These are phyloP conservation scores for Marsdenia floribunda DNA, from an alignment of 257 asterid genomes.

Conservation along the genomic window DNA sequence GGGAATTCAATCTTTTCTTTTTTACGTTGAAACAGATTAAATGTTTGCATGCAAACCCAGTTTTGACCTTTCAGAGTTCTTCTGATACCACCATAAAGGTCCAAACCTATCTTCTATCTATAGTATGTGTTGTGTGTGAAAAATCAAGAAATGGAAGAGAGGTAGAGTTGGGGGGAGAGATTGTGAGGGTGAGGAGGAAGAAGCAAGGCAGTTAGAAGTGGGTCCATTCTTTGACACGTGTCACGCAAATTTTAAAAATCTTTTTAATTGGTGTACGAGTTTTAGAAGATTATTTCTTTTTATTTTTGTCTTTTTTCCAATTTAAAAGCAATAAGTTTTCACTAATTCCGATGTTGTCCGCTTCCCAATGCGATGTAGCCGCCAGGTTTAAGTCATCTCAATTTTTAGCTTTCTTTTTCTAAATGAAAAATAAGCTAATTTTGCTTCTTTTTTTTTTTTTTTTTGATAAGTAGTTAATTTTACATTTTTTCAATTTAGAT, in stretches of 20 bases:
- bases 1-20: background rate
- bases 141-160: background rate
- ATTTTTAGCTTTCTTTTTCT: too few relatives aligned
- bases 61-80: background rate
- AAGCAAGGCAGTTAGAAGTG: slow-evolving; percentile 45
- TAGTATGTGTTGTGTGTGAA: slow-evolving; percentile 1
- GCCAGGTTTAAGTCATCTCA: background rate
- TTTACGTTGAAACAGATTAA: slow-evolving; percentile 1
- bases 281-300: background rate
- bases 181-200: slow-evolving; percentile 16
- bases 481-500: too few relatives aligned
- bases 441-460: too few relatives aligned
- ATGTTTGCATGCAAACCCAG: slow-evolving; percentile 4
- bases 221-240: slow-evolving; percentile 37
- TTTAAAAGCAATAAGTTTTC: background rate
- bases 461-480: too few relatives aligned
- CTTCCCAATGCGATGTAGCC: slow-evolving; percentile 23
- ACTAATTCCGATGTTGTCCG: slow-evolving; percentile 22
- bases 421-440: too few relatives aligned
- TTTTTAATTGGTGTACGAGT: background rate
- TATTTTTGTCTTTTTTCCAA: background rate
- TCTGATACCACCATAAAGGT: background rate
- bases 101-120: too few relatives aligned
- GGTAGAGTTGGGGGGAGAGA: background rate
- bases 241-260: slow-evolving; percentile 9